phyloP scores from a whole-genome alignment of 306 rosid species.

The Echinosophora koreensis region DNA sequence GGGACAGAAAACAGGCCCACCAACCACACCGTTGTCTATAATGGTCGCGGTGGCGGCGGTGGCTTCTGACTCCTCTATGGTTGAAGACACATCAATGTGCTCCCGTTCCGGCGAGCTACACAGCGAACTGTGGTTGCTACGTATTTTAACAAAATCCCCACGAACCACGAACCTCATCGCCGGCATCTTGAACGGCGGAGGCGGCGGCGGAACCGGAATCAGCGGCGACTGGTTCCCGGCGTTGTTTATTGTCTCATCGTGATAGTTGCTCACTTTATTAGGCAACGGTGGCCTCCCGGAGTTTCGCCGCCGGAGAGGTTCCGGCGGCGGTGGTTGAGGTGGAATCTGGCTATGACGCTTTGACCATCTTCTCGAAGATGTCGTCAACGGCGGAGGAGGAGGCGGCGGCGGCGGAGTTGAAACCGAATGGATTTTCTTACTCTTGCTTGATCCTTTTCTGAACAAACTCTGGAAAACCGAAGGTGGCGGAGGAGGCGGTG shows the following conservation, averaged over 20 bases:
- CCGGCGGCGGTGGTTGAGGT: constrained; percentile 34
- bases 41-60: neutral
- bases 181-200: constrained; percentile 67
- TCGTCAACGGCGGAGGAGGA: constrained; percentile 50
- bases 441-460: constrained; percentile 65
- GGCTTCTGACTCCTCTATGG: constrained; percentile 33
- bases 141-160: constrained; percentile 64
- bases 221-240: constrained; percentile 63
- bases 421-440: constrained; percentile 71
- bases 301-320: constrained; percentile 26
- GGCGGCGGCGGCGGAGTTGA: constrained; percentile 62
- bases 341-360: constrained; percentile 52
- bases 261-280: constrained; percentile 34
- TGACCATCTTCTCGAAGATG: constrained; percentile 52
- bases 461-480: constrained; percentile 75
- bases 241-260: constrained; percentile 46
- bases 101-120: constrained; percentile 70
- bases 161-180: constrained; percentile 58
- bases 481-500: constrained; percentile 68
- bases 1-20: constrained; percentile 66
- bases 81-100: constrained; percentile 39
- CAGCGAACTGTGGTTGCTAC: constrained; percentile 72
- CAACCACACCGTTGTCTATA: constrained; percentile 45
- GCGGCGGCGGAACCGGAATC: constrained; percentile 68
- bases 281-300: constrained; percentile 72